Conservation (phyloP, 1,139 yeast genomes). For the Hemisphaericaspora xylanilytica region DNA sequence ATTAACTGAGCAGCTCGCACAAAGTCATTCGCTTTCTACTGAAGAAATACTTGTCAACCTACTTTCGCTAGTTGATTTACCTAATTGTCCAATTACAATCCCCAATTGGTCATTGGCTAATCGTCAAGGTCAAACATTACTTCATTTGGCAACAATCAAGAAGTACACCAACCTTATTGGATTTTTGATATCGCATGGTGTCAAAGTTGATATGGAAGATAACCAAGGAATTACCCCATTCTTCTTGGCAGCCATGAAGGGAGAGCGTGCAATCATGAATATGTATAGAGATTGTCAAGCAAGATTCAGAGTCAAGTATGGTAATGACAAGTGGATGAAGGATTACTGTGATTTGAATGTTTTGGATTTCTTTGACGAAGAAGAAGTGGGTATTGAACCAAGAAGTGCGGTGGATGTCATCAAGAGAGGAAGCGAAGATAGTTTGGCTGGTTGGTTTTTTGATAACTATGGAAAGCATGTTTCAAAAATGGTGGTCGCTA, state of each 20-base stretch:
- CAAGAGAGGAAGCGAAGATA: constrained; percentile 19
- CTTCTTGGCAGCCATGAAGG: constrained; percentile 78
- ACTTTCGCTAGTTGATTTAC: constrained; percentile 59
- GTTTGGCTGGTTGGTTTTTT: constrained; percentile 39
- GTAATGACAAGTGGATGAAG: constrained; percentile 54
- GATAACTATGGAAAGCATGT: constrained; percentile 42
- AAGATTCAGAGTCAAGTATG: constrained; percentile 54
- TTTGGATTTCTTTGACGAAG: constrained; percentile 48
- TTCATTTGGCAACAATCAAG: constrained; percentile 78
- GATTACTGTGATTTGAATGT: constrained; percentile 66
- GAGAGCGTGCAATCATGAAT: constrained; percentile 61
- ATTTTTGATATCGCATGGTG: constrained; percentile 73
- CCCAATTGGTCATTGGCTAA: constrained; percentile 84
- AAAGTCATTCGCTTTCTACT: constrained; percentile 45
- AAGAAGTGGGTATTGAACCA: constrained; percentile 17
- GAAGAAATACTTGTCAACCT: constrained; percentile 64
- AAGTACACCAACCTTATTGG: constrained; percentile 63
- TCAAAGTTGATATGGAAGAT: constrained; percentile 73
- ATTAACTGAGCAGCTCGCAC: constrained; percentile 41
- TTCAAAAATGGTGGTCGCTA: constrained; percentile 36
- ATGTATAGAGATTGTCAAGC: constrained; percentile 64
- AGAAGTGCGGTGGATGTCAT: constrained; percentile 1
- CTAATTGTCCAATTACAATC: constrained; percentile 58
- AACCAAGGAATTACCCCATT: constrained; percentile 81
- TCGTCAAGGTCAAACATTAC: constrained; percentile 77